Percentiles rank a stretch among this genome's conserved stretches.
phyloP scores from a whole-genome alignment of 1,284 basidiomycete species.

The Bondarzewia mesenterica region DNA sequence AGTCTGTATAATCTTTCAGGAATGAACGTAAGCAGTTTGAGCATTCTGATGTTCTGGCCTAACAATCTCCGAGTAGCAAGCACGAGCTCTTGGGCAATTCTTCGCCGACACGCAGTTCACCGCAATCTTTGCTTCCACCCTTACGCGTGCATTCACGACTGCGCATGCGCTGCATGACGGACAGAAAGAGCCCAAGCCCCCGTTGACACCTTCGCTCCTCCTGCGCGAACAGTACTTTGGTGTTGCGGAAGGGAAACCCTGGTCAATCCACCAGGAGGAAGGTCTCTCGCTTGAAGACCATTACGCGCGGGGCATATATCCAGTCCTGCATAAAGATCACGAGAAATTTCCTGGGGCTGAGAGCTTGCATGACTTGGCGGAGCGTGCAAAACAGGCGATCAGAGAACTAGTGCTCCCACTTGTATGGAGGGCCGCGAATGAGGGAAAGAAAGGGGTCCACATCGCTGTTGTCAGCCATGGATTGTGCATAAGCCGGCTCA shows the following conservation, averaged over 20 bases:
- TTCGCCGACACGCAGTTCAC: conserved; percentile 49
- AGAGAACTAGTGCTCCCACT: conserved; percentile 55
- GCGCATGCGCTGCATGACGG: conserved; percentile 53
- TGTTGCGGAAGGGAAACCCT: conserved; percentile 61
- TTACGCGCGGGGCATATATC: conserved; percentile 43
- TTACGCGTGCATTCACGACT: conserved; percentile 71
- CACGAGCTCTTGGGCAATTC: conserved; percentile 63
- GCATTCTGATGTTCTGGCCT: neutral
- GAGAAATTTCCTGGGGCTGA: conserved; percentile 70
- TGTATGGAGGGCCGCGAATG: conserved; percentile 32
- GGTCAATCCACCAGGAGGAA: conserved; percentile 25
- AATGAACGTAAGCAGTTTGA: conserved; percentile 47
- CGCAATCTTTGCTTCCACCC: conserved; percentile 72
- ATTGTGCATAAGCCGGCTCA: conserved; percentile 62
- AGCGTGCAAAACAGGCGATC: conserved; percentile 52
- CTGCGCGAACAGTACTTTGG: conserved; percentile 70
- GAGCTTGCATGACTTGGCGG: conserved; percentile 59
- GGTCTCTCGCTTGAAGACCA: conserved; percentile 39
- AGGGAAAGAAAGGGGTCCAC: conserved; percentile 36
- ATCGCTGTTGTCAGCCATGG: conserved; percentile 79
- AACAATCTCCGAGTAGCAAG: conserved; percentile 51
- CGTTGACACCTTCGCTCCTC: conserved; percentile 41
- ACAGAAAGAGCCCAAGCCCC: conserved; percentile 44
- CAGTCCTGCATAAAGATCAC: conserved; percentile 35
- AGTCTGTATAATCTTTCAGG: conserved; percentile 29